Evolutionary conservation across 495 filamentous ascomycete species (phyloP).

Genomic region (Penicillium bovifimosum): DNA sequence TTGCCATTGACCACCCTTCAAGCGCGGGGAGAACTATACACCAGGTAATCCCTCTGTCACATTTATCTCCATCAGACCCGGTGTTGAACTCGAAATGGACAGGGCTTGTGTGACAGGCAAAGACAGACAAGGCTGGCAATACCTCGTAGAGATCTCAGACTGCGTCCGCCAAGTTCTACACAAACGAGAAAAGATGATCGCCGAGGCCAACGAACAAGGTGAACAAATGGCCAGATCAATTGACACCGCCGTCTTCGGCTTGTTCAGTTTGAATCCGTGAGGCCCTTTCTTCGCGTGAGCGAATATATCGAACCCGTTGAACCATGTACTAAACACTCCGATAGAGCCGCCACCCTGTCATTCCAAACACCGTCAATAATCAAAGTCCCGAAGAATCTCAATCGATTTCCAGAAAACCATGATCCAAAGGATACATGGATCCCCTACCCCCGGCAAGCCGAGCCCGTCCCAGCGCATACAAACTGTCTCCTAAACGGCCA

Average conservation of each 20-base stretch:
- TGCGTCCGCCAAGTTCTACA: background rate
- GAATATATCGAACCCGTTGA: background rate
- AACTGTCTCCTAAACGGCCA: slow-evolving; percentile 8
- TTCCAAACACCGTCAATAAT: slow-evolving; percentile 9
- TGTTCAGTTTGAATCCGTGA: slow-evolving; percentile 4
- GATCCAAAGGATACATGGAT: slow-evolving; percentile 13
- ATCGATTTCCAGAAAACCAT: slow-evolving; percentile 8
- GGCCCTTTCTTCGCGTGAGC: background rate
- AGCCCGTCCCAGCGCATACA: slow-evolving; percentile 7
- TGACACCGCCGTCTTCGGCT: background rate
- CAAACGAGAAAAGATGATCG: background rate
- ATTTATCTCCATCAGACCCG: background rate
- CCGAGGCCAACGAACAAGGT: background rate
- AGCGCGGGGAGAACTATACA: slow-evolving; percentile 8
- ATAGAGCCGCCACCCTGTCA: slow-evolving; percentile 4
- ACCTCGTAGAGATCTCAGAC: slow-evolving; percentile 7
- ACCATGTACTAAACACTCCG: background rate
- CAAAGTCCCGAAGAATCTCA: background rate
- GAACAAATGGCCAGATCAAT: slow-evolving; percentile 3
- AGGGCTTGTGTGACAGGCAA: slow-evolving; percentile 16
- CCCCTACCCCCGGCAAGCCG: slow-evolving; percentile 12
- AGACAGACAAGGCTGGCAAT: slow-evolving; percentile 14
- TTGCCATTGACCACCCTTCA: slow-evolving; percentile 13
- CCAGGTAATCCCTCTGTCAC: background rate
- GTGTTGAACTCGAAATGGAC: background rate